These are phyloP conservation scores for Boletus rubescentipes DNA, from an alignment of 768 basidiomycete genomes.

Conservation along the genomic window DNA sequence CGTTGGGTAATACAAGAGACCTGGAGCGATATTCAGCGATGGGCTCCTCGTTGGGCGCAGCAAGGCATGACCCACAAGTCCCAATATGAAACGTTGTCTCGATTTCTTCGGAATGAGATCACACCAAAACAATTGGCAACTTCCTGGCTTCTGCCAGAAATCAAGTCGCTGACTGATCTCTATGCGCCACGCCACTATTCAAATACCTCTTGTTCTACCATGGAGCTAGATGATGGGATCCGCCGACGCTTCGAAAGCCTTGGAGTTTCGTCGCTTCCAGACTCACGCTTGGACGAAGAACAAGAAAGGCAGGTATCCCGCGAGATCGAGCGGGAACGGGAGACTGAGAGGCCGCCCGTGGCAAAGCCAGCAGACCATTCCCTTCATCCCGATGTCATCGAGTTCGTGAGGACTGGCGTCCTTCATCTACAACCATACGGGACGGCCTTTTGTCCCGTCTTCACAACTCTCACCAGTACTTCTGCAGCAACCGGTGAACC, in stretches of 20 bases:
- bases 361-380: not conserved
- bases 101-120: not conserved
- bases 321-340: not conserved
- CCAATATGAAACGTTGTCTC: not conserved
- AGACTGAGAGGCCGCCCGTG: not conserved
- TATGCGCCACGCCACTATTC: not conserved
- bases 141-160: not conserved
- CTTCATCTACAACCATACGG: not conserved
- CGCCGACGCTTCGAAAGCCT: not conserved
- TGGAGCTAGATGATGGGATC: not conserved
- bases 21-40: not conserved
- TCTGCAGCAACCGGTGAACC: not conserved
- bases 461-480: not conserved
- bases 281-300: not conserved
- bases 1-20: not conserved
- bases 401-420: not conserved
- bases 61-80: not conserved
- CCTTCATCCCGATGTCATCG: not conserved
- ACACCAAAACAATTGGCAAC: not conserved
- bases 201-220: not conserved
- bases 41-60: not conserved
- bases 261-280: not conserved
- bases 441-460: not conserved
- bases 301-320: not conserved
- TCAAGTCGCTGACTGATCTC: not conserved